Base-by-base conservation (phyloP, 2,329 filamentous ascomycete species). In the Phaeoacremonium minimum region DNA sequence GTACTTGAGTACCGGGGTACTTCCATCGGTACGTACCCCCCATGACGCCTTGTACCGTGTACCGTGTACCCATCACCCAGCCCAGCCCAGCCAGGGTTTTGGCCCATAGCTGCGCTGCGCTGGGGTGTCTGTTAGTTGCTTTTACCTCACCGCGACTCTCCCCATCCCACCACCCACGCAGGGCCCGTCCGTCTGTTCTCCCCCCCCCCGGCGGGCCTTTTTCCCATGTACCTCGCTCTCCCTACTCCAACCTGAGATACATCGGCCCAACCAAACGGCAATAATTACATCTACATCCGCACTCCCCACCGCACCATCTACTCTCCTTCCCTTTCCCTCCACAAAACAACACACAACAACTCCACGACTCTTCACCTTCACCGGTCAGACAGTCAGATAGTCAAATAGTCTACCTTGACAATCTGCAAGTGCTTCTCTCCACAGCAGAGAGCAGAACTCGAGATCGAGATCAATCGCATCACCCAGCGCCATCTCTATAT, bases 271-370 rank as follows among this genome's bases (percentile, higher is more conserved):
- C 28, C 41, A 39, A 36, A 40, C 38, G 36, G 36, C 30, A 35
- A 45, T 47, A 47, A 49, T 51, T 52, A 52, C 49, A 49, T 48
- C 44, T 52, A 48, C 41, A 42, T 47, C 45, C 39, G 37, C 46
- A 15, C 6, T 38, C 38, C 38, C 46, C n/a, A n/a, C 46, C 41
- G 45, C 40, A 35, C 37, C 29, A 33, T 19, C 37, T 28, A 19
- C 35, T 36, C 36, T 36, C 38, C 36, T 34, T 26, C 26, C 32
- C 36, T 33, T 35, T 37, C 34, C 32, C 37, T 37, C 35, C 28
- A 32, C 31, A 37, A 37, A 40, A 41, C 31, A 28, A 33, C 31
- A 37, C 31, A 34, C 18, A 32, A 15, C 15, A 36, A 29, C 17
- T 12, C 18, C 19, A 26, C 33, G 30, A 30, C 22, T 28, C 29